These are phyloP conservation scores for Backusella westeae DNA, from an alignment of 192 early-diverging fungal species.

Conservation along the genomic window DNA sequence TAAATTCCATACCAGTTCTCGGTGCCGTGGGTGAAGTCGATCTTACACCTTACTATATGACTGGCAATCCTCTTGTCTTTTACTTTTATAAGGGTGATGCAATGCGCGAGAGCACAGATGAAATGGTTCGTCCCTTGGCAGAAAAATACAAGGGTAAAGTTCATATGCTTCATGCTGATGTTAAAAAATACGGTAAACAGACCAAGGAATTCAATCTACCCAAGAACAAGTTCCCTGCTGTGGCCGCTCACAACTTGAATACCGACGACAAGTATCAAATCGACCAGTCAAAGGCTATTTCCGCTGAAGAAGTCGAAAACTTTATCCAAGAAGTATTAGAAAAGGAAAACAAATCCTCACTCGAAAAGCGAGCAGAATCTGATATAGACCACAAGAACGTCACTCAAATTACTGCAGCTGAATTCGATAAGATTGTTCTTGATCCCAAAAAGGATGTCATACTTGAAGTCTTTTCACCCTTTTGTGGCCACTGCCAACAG, in stretches of 20 bases:
- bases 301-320: background rate
- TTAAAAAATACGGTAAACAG: slow-evolving; percentile 49
- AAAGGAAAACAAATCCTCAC: slow-evolving; percentile 68
- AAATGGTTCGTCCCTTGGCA: slow-evolving; percentile 69
- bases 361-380: slow-evolving; percentile 70
- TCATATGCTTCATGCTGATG: slow-evolving; percentile 53
- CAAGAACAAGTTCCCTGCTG: slow-evolving; percentile 58
- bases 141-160: slow-evolving; percentile 84
- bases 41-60: slow-evolving; percentile 79
- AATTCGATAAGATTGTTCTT: slow-evolving; percentile 80
- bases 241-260: slow-evolving; percentile 43
- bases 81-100: slow-evolving; percentile 66
- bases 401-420: slow-evolving; percentile 80
- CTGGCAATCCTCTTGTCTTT: slow-evolving; percentile 86
- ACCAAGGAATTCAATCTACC: slow-evolving; percentile 51
- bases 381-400: slow-evolving; percentile 51
- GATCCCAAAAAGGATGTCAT: slow-evolving; percentile 85
- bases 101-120: slow-evolving; percentile 44
- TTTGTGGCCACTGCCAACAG: slow-evolving; percentile 78
- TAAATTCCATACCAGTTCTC: slow-evolving; percentile 77
- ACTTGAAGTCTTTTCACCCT: slow-evolving; percentile 88
- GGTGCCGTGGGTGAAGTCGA: slow-evolving; percentile 88
- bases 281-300: background rate
- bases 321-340: slow-evolving; percentile 35
- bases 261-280: background rate